These are phyloP conservation scores for Paecilomyces variotii DNA, from an alignment of 2,329 filamentous ascomycete genomes.

Conservation along the genomic window DNA sequence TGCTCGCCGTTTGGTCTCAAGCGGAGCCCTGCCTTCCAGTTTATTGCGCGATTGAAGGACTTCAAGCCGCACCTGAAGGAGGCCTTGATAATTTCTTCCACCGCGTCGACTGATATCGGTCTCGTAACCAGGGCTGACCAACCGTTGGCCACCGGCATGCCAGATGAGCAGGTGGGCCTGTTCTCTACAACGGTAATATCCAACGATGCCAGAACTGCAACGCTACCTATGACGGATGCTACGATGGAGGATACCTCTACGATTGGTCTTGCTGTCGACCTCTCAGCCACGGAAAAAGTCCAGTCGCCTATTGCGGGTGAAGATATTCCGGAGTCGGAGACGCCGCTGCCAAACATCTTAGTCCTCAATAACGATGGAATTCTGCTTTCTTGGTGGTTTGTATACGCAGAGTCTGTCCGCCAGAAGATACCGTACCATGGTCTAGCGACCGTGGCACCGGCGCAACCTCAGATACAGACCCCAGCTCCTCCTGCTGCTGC, in stretches of 20 bases:
- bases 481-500: constrained; percentile 11
- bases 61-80: constrained; percentile 77
- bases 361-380: constrained; percentile 83
- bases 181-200: constrained; percentile 67
- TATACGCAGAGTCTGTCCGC: constrained; percentile 80
- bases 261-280: constrained; percentile 71
- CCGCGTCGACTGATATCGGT: constrained; percentile 69
- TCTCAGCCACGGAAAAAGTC: constrained; percentile 75
- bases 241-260: constrained; percentile 62
- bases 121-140: constrained; percentile 66
- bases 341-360: constrained; percentile 75
- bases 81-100: constrained; percentile 72
- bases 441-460: constrained; percentile 39
- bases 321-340: constrained; percentile 69
- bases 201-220: constrained; percentile 67
- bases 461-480: constrained; percentile 11
- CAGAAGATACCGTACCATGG: constrained; percentile 66
- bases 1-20: constrained; percentile 62
- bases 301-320: constrained; percentile 68
- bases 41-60: constrained; percentile 65
- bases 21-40: constrained; percentile 64
- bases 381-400: constrained; percentile 79
- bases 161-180: constrained; percentile 53
- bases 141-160: constrained; percentile 54
- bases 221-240: constrained; percentile 61